Conservation (phyloP, 306 rosid genomes). For the Medicago arabica region DNA sequence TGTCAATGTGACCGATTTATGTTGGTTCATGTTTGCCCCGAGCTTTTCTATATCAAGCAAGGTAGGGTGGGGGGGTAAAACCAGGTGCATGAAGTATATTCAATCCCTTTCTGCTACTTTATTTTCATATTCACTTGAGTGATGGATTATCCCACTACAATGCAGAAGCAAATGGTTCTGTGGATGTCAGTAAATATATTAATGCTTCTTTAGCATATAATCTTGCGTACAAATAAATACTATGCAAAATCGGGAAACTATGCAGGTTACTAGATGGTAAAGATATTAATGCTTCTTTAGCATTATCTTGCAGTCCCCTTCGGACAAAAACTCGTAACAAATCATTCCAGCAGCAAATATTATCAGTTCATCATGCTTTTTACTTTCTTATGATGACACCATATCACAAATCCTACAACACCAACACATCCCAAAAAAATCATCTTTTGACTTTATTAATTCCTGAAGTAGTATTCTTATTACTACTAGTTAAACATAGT, state of each 20-base stretch:
- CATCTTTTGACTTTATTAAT: constrained; percentile 47
- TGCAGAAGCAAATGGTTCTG: constrained; percentile 32
- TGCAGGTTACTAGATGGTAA: constrained; percentile 2
- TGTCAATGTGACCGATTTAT: constrained; percentile 9
- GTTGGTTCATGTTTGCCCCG: constrained; percentile 21
- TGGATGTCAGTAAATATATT: constrained; percentile 21
- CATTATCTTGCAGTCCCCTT: constrained; percentile 36
- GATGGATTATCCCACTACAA: constrained; percentile 36
- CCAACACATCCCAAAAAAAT: constrained; percentile 36
- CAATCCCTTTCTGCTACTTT: constrained; percentile 33
- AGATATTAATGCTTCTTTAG: constrained; percentile 41
- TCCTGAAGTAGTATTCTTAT: constrained; percentile 40
- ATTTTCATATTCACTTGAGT: constrained; percentile 18
- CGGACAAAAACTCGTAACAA: constrained; percentile 30
- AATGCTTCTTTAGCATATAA: background rate
- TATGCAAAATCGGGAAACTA: constrained; percentile 23
- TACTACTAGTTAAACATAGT: constrained; percentile 41
- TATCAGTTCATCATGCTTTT: constrained; percentile 38
- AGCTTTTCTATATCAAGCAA: constrained; percentile 23
- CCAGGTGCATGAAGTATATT: constrained; percentile 11
- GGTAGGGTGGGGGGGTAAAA: background rate
- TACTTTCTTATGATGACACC: constrained; percentile 36
- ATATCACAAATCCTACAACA: constrained; percentile 14
- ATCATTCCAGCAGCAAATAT: constrained; percentile 35
- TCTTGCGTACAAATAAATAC: constrained; percentile 16